Conservation (phyloP, 164 flowering plant species). For the Tinospora cordifolia region DNA sequence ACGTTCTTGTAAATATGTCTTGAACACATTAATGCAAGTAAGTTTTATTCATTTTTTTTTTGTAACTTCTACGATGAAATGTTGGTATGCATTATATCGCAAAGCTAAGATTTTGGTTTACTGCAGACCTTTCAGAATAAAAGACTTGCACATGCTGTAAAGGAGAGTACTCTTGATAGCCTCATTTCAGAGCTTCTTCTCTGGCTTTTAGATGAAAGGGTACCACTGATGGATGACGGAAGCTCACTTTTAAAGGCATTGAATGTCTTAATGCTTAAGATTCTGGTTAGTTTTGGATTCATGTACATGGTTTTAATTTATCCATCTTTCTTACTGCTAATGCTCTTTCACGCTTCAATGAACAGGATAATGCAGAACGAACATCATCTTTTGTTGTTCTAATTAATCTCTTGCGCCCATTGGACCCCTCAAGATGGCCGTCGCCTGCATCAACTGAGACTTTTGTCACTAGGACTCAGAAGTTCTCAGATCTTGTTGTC, state of each 20-base stretch:
- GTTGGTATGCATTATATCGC: not conserved
- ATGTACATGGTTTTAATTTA: not conserved
- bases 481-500: conserved; percentile 92
- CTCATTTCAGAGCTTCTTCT: conserved; percentile 92
- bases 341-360: conserved; percentile 1
- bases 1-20: conserved; percentile 95
- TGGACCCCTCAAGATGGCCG: conserved; percentile 96
- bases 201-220: conserved; percentile 98
- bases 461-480: conserved; percentile 67
- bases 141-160: conserved; percentile 88
- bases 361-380: conserved; percentile 96
- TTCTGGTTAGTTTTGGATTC: conserved; percentile 48
- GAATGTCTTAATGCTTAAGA: conserved; percentile 96
- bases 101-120: conserved; percentile 6
- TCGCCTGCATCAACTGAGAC: conserved; percentile 64
- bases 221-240: conserved; percentile 96
- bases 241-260: conserved; percentile 92
- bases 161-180: conserved; percentile 78
- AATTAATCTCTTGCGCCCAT: conserved; percentile 78
- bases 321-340: not conserved
- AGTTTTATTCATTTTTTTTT: not conserved
- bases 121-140: conserved; percentile 90
- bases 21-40: conserved; percentile 98
- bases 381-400: conserved; percentile 93
- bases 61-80: not conserved